A percentile compares a stretch with the other conserved stretches of the same genome.
Conservation (phyloP, 106 monocot genomes). For the Dendrobium chrysotoxum region DNA sequence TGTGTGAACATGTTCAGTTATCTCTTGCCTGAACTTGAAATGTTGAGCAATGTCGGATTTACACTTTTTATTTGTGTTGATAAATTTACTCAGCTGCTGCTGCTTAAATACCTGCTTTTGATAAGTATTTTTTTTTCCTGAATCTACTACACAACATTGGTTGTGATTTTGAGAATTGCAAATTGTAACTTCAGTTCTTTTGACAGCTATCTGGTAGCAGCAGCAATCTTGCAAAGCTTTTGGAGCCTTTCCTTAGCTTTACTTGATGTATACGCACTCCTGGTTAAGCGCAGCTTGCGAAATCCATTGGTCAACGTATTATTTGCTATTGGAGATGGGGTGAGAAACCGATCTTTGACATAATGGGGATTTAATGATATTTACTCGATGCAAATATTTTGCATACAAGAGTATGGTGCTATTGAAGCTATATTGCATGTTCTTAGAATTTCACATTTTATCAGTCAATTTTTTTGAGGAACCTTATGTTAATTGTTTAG, state of each 20-base stretch:
- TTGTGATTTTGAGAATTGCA: neutral
- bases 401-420: neutral
- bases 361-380: neutral
- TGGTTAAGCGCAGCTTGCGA: slow-evolving; percentile 70
- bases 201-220: slow-evolving; percentile 82
- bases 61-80: neutral
- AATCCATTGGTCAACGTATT: slow-evolving; percentile 53
- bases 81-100: neutral
- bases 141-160: neutral
- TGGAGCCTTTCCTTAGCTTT: slow-evolving; percentile 83
- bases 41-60: neutral
- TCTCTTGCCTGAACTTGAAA: neutral
- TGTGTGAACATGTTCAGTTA: neutral
- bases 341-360: slow-evolving; percentile 19
- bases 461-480: neutral
- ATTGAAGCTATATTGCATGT: neutral
- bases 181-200: slow-evolving; percentile 4
- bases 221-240: slow-evolving; percentile 55
- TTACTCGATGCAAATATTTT: neutral
- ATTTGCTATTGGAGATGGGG: slow-evolving; percentile 95
- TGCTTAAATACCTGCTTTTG: neutral
- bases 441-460: neutral
- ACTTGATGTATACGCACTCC: slow-evolving; percentile 83
- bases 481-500: neutral
- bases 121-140: neutral